Base-by-base conservation (phyloP, 2,329 filamentous ascomycete genomes). In the Lasiodiplodia citricola region DNA sequence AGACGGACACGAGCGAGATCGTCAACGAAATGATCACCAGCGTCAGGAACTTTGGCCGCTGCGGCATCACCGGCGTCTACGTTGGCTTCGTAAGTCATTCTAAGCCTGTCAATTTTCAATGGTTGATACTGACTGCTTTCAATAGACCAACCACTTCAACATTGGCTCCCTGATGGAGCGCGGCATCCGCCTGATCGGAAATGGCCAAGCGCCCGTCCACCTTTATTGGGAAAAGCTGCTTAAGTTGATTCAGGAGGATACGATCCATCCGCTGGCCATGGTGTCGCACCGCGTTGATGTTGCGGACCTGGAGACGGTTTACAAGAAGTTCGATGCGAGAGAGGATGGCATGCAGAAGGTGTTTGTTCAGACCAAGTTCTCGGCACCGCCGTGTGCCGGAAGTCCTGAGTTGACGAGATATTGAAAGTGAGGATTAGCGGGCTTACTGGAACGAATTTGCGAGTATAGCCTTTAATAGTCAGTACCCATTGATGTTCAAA, bases 131-230 rank as follows among this genome's bases (percentile, higher is more conserved):
- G 38, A 66, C 68, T 56, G 3, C 7, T 21, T 1, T 14, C 14
- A 13, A 1, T 71, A 90, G 86, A 92, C 90, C 25, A 94, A 93
- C 80, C 91, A 93, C 78, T 92, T 95, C 84, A 93, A 93, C 80
- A 90, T 95, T 73, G 92, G 93, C 11, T 90, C 92, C 0, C 77
- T 96, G 16, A 96, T 96, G 93, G 89, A 96, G 81, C 89, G 92
- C 38, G 93, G 93, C n/a, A 88, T 96, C 72, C 90, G 92, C 1
- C 86, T 97, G 55, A 94, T 89, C 71, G 88, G 88, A 52, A 90
- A 90, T 72, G 88, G 88, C 4, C 88, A 90, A 76, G 87, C 87
- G 2, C 93, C 93, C 0, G 92, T 96, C 0, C 92, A 95, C 74
- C 87, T 90, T 74, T 96, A 96, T 82, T 96, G 92, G 93, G 85